Evolutionary conservation across 2,329 filamentous ascomycete genomes (phyloP), one percentile per base, ranked within the genome.

Genomic region (Apiospora hydei): DNA sequence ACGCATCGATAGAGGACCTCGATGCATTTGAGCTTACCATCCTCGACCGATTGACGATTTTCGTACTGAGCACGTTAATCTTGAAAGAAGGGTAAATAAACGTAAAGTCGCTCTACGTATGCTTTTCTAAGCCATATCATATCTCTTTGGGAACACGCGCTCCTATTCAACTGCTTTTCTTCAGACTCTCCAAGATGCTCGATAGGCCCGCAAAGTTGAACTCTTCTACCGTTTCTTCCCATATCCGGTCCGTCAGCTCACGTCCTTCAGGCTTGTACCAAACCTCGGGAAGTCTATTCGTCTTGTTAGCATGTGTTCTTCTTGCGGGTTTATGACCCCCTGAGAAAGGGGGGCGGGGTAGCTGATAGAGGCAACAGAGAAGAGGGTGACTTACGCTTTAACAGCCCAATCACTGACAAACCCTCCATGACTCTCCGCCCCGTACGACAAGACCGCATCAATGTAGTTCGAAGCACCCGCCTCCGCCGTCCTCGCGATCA

Each of bases 221-320:
- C 71, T 78, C 77, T 70, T 77, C 76, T 72, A 80, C 72, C 8
- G 77, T 78, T 69, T 80, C 78, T 69, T 78, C 75, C 78, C 78
- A 80, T 57, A 78, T 67, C 67, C 74, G 73, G 21, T 78, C 75
- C 71, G 67, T 72, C 11, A 76, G 51, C 30, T 72, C 70, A 1
- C 71, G 69, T 1, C 77, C 77, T 10, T 64, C 57, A 14, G 57
- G 57, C 34, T n/a, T 38, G 57, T 64, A 64, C 57, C 57, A 64
- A 64, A 64, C 5, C 57, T 41, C 30, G 18, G 57, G 57, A 13
- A 64, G 57, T 41, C 57, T 64, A 18, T 21, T 64, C 21, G 14
- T 14, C n/a, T n/a, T 4, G 34, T 64, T n/a, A 64, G 57, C 34
- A 13, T 21, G 5, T 8, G 10, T 24, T n/a, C 7, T 41, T 11